These are phyloP conservation scores for Helianthus tuberosus DNA, from an alignment of 129 eudicot species.

Conservation along the genomic window DNA sequence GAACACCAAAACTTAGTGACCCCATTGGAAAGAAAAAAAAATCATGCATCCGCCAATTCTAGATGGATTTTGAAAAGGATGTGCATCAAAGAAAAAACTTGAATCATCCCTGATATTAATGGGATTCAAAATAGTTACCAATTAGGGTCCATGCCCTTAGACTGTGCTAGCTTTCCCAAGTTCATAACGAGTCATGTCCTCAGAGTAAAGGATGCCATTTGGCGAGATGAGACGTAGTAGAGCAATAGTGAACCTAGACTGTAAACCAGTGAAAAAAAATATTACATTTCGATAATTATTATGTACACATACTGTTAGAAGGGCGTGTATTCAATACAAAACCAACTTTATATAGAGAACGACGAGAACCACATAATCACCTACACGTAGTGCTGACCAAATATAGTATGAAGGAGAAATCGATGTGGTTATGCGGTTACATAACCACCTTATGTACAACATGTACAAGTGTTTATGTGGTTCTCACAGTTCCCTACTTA, in stretches of 20 bases:
- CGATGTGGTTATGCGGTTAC: neutral
- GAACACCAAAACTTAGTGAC: too few relatives aligned
- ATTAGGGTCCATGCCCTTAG: constrained; percentile 37
- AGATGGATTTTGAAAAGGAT: neutral
- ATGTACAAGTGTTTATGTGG: constrained; percentile 1
- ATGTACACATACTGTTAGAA: neutral
- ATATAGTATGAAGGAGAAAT: neutral
- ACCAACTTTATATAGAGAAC: neutral
- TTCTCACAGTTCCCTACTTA: neutral
- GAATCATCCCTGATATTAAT: neutral
- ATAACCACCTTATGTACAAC: neutral
- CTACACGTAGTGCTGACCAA: neutral
- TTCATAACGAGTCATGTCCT: constrained; percentile 54
- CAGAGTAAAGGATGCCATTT: constrained; percentile 67
- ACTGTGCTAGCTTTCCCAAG: constrained; percentile 47
- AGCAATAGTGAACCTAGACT: constrained; percentile 76
- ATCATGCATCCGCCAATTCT: too few relatives aligned
- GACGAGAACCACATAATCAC: neutral
- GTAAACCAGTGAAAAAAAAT: constrained; percentile 22
- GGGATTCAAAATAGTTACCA: constrained; percentile 14
- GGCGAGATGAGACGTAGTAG: constrained; percentile 67
- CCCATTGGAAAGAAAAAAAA: too few relatives aligned
- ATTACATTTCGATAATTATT: neutral
- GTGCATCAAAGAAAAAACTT: constrained; percentile 1
- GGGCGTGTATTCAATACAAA: neutral